Evolutionary conservation across 768 basidiomycete genomes (phyloP).

Genomic region (Flagelloscypha sp.): DNA sequence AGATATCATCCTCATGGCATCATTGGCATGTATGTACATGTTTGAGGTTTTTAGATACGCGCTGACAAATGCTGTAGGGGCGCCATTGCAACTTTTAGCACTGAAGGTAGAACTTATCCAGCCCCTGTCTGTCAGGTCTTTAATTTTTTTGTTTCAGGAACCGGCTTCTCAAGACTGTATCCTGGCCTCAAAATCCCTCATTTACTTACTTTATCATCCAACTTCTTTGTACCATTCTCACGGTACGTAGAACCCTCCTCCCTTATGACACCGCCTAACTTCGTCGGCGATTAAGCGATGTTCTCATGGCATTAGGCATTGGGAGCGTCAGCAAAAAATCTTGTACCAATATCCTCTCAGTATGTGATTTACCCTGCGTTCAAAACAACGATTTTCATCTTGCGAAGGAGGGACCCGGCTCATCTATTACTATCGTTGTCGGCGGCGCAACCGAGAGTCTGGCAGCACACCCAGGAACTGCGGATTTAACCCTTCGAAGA

Average conservation of each 20-base stretch:
- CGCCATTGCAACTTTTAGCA: slow-evolving; percentile 91
- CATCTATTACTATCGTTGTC: slow-evolving; percentile 88
- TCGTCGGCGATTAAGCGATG: no score
- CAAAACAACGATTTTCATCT: no score
- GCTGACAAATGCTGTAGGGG: slow-evolving; percentile 47
- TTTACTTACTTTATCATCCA: slow-evolving; percentile 81
- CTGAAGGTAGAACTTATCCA: slow-evolving; percentile 57
- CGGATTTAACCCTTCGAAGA: slow-evolving; percentile 72
- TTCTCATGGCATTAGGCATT: slow-evolving; percentile 79
- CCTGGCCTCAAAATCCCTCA: slow-evolving; percentile 92
- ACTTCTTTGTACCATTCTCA: slow-evolving; percentile 90
- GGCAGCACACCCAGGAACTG: slow-evolving; percentile 94
- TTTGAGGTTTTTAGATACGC: not conserved
- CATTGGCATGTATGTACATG: slow-evolving; percentile 80
- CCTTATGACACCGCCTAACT: no score
- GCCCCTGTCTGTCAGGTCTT: slow-evolving; percentile 2
- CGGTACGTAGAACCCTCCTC: no score
- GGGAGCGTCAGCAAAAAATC: slow-evolving; percentile 88
- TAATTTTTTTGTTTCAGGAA: slow-evolving; percentile 41
- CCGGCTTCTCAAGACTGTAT: slow-evolving; percentile 82
- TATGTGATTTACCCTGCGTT: slow-evolving; percentile 6
- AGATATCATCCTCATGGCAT: slow-evolving; percentile 99
- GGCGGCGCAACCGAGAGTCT: slow-evolving; percentile 95
- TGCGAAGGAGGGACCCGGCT: slow-evolving; percentile 46
- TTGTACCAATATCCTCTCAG: slow-evolving; percentile 87